Evolutionary conservation across 2,329 filamentous ascomycete species (phyloP).

Genomic region (Neurospora crassa): DNA sequence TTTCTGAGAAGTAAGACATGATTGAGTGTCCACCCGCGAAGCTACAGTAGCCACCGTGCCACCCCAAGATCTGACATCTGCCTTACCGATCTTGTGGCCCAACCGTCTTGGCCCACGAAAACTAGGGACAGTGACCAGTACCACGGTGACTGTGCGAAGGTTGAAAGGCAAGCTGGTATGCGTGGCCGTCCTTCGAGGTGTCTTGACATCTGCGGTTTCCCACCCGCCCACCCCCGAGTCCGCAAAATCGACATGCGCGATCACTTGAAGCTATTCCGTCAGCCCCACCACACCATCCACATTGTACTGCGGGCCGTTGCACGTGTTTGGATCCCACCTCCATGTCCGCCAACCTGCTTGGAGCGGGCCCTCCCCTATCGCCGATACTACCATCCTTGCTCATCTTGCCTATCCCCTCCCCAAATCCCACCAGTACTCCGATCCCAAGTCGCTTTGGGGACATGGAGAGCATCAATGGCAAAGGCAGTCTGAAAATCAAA

Average conservation of each 20-base stretch:
- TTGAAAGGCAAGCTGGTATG: not conserved
- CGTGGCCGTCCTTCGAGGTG: not conserved
- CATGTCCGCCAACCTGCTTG: conserved; percentile 11
- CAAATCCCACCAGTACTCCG: conserved; percentile 1
- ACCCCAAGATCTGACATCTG: not conserved
- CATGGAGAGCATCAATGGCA: not conserved
- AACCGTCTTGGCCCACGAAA: not conserved
- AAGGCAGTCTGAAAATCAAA: not conserved
- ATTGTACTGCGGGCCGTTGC: not conserved
- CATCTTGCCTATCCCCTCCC: not conserved
- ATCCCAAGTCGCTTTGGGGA: not conserved
- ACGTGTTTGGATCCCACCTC: conserved; percentile 13
- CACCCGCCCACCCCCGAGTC: not conserved
- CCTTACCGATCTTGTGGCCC: not conserved
- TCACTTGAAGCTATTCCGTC: not conserved
- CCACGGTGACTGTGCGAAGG: not conserved
- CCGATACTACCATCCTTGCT: not conserved
- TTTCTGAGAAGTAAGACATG: not conserved
- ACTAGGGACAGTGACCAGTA: not conserved
- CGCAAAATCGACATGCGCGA: not conserved
- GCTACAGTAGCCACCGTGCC: not conserved
- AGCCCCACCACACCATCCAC: not conserved
- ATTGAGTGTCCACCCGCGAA: not conserved
- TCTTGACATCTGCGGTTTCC: not conserved
- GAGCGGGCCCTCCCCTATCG: conserved; percentile 2